Percentiles rank a stretch among this genome's conserved stretches.
These are phyloP conservation scores for Aristolochia californica DNA, from an alignment of 164 flowering plant species.

Conservation along the genomic window DNA sequence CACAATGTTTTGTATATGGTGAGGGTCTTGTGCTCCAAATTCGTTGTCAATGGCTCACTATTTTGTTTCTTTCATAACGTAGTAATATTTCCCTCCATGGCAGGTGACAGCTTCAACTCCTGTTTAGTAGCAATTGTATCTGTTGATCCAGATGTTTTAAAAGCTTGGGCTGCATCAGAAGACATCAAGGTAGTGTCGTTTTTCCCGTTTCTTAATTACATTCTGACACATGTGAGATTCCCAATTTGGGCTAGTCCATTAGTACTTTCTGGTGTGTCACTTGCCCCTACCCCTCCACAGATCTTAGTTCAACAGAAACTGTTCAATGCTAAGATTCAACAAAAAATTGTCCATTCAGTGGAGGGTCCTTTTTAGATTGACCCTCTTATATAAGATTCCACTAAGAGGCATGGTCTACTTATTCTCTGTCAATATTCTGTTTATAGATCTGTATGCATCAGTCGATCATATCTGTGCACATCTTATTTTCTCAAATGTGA, in stretches of 20 bases:
- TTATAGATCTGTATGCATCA: no score
- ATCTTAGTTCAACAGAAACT: neutral
- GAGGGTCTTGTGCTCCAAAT: slow-evolving; percentile 11
- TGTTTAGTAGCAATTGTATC: slow-evolving; percentile 71
- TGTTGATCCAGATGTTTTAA: slow-evolving; percentile 62
- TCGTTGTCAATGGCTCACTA: neutral
- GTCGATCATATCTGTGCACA: no score
- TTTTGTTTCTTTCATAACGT: neutral
- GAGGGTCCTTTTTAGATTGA: no score
- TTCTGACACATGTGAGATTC: neutral
- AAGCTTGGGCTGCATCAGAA: slow-evolving; percentile 72
- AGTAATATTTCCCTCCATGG: neutral
- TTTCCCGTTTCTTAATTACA: neutral
- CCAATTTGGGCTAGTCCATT: neutral
- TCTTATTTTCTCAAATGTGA: no score
- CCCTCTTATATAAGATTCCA: no score
- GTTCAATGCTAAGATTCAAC: neutral
- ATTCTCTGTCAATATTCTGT: no score
- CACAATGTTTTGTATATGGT: slow-evolving; percentile 94
- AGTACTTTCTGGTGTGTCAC: no score
- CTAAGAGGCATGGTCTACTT: no score
- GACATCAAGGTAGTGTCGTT: slow-evolving; percentile 47
- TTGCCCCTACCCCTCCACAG: neutral
- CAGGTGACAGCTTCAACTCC: slow-evolving; percentile 92
- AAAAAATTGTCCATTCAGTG: neutral